Evolutionary conservation across 2,329 filamentous ascomycete genomes (phyloP).

Genomic region (Fusarium sp.): DNA sequence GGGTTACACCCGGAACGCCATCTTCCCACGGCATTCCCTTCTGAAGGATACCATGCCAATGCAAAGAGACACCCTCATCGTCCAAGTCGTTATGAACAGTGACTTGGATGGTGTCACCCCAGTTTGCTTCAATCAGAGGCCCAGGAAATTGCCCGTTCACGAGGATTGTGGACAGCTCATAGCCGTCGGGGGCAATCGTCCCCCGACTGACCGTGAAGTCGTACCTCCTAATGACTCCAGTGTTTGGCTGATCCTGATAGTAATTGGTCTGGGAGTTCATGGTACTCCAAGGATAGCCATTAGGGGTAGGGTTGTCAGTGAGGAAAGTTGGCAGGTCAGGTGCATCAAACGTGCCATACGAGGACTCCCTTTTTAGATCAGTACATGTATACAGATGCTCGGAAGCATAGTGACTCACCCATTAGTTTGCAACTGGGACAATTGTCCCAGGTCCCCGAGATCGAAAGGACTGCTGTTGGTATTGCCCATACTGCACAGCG

Average conservation of each 20-base stretch:
- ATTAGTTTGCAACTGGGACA: conserved; percentile 36
- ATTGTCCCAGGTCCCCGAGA: conserved; percentile 21
- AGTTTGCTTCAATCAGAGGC: conserved; percentile 71
- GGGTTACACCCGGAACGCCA: conserved; percentile 60
- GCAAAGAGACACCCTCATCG: conserved; percentile 59
- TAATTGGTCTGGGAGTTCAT: conserved; percentile 59
- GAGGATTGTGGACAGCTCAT: conserved; percentile 62
- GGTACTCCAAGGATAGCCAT: conserved; percentile 63
- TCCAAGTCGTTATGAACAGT: conserved; percentile 75
- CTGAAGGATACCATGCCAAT: conserved; percentile 65
- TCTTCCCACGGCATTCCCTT: conserved; percentile 61
- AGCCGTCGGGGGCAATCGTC: conserved; percentile 65
- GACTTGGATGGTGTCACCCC: conserved; percentile 70
- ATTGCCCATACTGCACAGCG: conserved; percentile 34
- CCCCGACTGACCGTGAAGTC: conserved; percentile 63
- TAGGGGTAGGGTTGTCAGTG: conserved; percentile 58
- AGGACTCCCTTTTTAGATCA: conserved; percentile 47
- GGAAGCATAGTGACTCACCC: conserved; percentile 15
- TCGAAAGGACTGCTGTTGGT: conserved; percentile 27
- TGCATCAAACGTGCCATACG: conserved; percentile 52
- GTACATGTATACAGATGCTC: neutral
- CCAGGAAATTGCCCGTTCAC: conserved; percentile 74
- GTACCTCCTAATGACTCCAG: conserved; percentile 64
- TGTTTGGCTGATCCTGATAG: conserved; percentile 58
- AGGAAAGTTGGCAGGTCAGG: conserved; percentile 55